A percentile compares a stretch with the other conserved stretches of the same genome.
Conservation (phyloP, 352 stramenopile species). For the Pythium dissotocum region DNA sequence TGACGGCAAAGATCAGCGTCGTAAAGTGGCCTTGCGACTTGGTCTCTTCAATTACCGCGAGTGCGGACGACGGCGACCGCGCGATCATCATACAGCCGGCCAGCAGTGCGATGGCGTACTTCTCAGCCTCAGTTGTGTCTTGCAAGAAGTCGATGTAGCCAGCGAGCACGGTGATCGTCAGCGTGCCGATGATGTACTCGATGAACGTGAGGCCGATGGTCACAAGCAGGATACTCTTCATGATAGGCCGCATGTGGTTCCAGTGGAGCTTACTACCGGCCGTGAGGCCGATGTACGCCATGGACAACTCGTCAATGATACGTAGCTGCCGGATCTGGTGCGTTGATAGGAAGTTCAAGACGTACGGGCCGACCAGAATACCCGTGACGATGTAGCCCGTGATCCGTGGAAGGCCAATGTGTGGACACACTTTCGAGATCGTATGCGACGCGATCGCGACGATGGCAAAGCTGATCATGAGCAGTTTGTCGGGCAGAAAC, state of each 20-base stretch:
- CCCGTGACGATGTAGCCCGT: slow-evolving; percentile 68
- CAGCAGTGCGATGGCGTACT: slow-evolving; percentile 60
- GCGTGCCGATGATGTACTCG: slow-evolving; percentile 66
- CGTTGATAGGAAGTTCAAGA: slow-evolving; percentile 50
- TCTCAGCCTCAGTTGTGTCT: slow-evolving; percentile 55
- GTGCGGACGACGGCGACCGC: slow-evolving; percentile 59
- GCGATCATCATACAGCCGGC: slow-evolving; percentile 76
- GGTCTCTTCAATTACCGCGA: slow-evolving; percentile 70
- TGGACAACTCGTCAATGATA: slow-evolving; percentile 63
- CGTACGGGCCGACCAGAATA: slow-evolving; percentile 65
- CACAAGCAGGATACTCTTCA: slow-evolving; percentile 54
- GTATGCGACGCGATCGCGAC: slow-evolving; percentile 61
- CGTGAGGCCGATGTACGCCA: slow-evolving; percentile 67
- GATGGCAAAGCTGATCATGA: slow-evolving; percentile 58
- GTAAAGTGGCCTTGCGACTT: slow-evolving; percentile 68
- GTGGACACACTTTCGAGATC: slow-evolving; percentile 60
- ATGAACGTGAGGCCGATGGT: slow-evolving; percentile 55
- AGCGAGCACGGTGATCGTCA: slow-evolving; percentile 59
- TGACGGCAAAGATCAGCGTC: slow-evolving; percentile 66
- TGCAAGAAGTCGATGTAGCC: slow-evolving; percentile 67
- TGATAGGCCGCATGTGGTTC: slow-evolving; percentile 59
- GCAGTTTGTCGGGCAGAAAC: slow-evolving; percentile 52
- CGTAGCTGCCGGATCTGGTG: slow-evolving; percentile 51
- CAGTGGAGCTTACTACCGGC: slow-evolving; percentile 67
- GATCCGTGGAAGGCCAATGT: slow-evolving; percentile 61